These are phyloP conservation scores for Ascochyta rabiei DNA, from an alignment of 2,329 filamentous ascomycete species.

Conservation along the genomic window DNA sequence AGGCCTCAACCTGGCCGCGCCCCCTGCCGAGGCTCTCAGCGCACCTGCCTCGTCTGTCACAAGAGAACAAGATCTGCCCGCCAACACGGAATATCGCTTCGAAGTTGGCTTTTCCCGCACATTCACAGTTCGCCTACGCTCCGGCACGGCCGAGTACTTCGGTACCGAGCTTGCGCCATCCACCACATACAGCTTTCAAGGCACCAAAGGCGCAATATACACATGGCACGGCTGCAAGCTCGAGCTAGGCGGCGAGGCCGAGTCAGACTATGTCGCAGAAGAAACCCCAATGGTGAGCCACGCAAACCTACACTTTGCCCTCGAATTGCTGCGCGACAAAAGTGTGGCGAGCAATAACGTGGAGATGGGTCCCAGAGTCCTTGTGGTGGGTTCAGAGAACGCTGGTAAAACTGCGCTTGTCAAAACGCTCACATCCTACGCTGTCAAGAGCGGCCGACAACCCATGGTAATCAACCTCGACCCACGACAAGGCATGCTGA, in stretches of 20 bases:
- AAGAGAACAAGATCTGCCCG: conserved; percentile 50
- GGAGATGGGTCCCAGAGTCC: conserved; percentile 74
- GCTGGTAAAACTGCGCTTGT: conserved; percentile 83
- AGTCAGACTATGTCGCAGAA: conserved; percentile 71
- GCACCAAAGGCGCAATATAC: conserved; percentile 84
- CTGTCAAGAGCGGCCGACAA: conserved; percentile 73
- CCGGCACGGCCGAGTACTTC: conserved; percentile 89
- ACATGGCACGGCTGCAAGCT: conserved; percentile 91
- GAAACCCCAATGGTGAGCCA: conserved; percentile 83
- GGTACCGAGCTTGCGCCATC: conserved; percentile 88
- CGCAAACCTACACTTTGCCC: conserved; percentile 85
- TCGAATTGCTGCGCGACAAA: conserved; percentile 73
- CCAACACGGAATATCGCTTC: conserved; percentile 56
- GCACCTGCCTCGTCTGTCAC: conserved; percentile 29
- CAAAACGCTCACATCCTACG: conserved; percentile 79
- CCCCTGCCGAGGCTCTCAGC: conserved; percentile 33
- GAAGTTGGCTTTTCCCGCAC: conserved; percentile 46
- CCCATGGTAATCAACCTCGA: conserved; percentile 86
- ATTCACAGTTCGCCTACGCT: conserved; percentile 65
- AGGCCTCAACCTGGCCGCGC: conserved; percentile 52
- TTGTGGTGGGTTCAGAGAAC: conserved; percentile 79
- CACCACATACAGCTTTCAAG: conserved; percentile 79
- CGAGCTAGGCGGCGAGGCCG: conserved; percentile 75
- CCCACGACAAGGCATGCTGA: conserved; percentile 68
- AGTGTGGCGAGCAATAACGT: conserved; percentile 51